A percentile compares a stretch with the other conserved stretches of the same genome.
Conservation (phyloP, 768 basidiomycete species). For the Amanita muscaria region DNA sequence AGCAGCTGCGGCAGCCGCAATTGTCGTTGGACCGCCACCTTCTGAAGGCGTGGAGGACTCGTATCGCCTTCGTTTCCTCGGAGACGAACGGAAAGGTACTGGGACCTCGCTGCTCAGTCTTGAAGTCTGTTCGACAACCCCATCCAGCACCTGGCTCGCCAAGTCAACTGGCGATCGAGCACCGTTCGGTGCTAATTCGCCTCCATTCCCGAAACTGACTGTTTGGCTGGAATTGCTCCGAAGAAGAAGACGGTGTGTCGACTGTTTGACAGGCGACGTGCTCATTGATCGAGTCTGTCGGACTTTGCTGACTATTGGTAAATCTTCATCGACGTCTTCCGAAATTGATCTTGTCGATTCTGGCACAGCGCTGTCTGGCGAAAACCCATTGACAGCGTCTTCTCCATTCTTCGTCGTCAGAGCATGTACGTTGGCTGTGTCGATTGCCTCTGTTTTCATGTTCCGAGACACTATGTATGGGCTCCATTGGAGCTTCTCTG, state of each 20-base stretch:
- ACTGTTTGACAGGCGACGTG: slow-evolving; percentile 3
- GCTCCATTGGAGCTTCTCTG: slow-evolving; percentile 90
- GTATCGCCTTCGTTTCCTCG: slow-evolving; percentile 38
- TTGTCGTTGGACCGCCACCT: slow-evolving; percentile 7
- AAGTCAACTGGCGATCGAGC: too few species aligned
- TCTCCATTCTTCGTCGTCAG: neutral
- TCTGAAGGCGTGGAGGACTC: slow-evolving; percentile 28
- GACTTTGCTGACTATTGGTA: neutral
- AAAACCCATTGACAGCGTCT: neutral
- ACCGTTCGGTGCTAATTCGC: neutral
- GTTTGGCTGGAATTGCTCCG: slow-evolving; percentile 11
- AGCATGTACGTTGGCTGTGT: neutral
- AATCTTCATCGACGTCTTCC: neutral
- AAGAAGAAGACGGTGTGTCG: slow-evolving; percentile 8
- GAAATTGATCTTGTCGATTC: slow-evolving; percentile 1
- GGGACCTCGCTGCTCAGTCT: neutral
- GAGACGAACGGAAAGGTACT: slow-evolving; percentile 12
- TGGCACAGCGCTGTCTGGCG: neutral
- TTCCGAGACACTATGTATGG: slow-evolving; percentile 70
- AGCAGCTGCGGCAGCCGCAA: slow-evolving; percentile 5
- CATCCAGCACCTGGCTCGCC: neutral
- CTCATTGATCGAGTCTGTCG: slow-evolving; percentile 6
- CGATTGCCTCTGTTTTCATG: slow-evolving; percentile 15
- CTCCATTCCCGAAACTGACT: neutral
- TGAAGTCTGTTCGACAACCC: too few species aligned